Conservation (phyloP, 257 asterid genomes). For the Nemophila menziesii region DNA sequence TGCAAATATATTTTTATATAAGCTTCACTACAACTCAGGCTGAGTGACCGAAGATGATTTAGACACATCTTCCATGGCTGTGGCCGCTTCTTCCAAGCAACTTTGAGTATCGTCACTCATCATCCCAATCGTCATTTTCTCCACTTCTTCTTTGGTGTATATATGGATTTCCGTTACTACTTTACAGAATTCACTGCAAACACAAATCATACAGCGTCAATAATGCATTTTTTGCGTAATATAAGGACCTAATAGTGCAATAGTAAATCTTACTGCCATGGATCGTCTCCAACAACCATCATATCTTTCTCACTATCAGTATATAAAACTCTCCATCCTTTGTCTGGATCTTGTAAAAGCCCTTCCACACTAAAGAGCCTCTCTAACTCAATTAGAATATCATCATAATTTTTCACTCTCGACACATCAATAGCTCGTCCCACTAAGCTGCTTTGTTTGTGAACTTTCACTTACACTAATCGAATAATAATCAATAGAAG, state of each 20-base stretch:
- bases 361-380: conserved; percentile 85
- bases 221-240: too few relatives aligned
- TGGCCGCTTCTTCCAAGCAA: conserved; percentile 89
- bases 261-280: conserved; percentile 75
- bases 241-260: neutral
- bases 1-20: too few relatives aligned
- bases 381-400: conserved; percentile 62
- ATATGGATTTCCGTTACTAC: conserved; percentile 79
- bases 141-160: conserved; percentile 87
- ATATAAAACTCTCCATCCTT: conserved; percentile 86
- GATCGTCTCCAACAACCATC: conserved; percentile 99
- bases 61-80: conserved; percentile 37
- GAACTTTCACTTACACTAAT: conserved; percentile 45
- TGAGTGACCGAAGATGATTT: conserved; percentile 76
- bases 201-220: neutral
- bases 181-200: conserved; percentile 69
- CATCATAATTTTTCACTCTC: conserved; percentile 53
- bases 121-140: conserved; percentile 64
- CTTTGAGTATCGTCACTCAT: conserved; percentile 82
- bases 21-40: too few relatives aligned
- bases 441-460: conserved; percentile 90
- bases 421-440: conserved; percentile 94
- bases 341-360: conserved; percentile 54
- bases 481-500: neutral
- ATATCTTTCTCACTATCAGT: conserved; percentile 91